Percentiles rank a stretch among this genome's conserved stretches.
Evolutionary conservation across 257 asterid genomes (phyloP).

Genomic region (Gynochthodes officinalis): DNA sequence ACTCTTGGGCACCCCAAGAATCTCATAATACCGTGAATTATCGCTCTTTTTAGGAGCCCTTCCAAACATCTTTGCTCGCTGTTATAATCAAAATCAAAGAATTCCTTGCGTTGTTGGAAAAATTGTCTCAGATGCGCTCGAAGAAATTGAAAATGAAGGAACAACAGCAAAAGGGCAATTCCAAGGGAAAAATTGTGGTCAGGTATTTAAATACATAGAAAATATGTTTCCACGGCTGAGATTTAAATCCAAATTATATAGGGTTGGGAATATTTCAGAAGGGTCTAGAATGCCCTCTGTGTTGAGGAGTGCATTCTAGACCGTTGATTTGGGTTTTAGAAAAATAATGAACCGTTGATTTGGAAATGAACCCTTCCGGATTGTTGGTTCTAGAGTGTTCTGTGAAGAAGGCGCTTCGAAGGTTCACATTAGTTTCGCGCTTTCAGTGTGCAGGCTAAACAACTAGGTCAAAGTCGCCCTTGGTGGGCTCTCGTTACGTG

Average conservation of each 20-base stretch:
- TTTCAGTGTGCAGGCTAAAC: not conserved
- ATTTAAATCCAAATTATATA: slow-evolving; percentile 7
- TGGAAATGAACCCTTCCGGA: slow-evolving; percentile 8
- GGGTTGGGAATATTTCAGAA: slow-evolving; percentile 2
- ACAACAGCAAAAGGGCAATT: not conserved
- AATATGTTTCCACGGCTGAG: slow-evolving; percentile 7
- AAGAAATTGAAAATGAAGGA: not conserved
- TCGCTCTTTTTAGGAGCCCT: slow-evolving; percentile 53
- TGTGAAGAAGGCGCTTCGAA: not conserved
- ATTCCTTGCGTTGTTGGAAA: not conserved
- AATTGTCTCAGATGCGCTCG: not conserved
- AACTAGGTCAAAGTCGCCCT: slow-evolving; percentile 12
- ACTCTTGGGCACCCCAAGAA: slow-evolving; percentile 56
- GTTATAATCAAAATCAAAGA: not conserved
- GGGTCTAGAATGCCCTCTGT: slow-evolving; percentile 49
- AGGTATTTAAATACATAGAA: not conserved
- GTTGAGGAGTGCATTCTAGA: too few relatives aligned
- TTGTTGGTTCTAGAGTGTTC: slow-evolving; percentile 18
- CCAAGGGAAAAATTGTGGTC: not conserved
- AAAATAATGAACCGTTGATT: slow-evolving; percentile 5
- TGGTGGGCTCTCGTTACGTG: not conserved
- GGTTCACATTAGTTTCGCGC: not conserved
- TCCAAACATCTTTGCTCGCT: slow-evolving; percentile 54
- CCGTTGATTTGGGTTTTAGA: slow-evolving; percentile 5
- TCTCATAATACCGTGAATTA: slow-evolving; percentile 41